A percentile compares a stretch with the other conserved stretches of the same genome.
These are phyloP conservation scores for Knoxdaviesia capensis DNA, from an alignment of 2,329 filamentous ascomycete genomes.

Conservation along the genomic window DNA sequence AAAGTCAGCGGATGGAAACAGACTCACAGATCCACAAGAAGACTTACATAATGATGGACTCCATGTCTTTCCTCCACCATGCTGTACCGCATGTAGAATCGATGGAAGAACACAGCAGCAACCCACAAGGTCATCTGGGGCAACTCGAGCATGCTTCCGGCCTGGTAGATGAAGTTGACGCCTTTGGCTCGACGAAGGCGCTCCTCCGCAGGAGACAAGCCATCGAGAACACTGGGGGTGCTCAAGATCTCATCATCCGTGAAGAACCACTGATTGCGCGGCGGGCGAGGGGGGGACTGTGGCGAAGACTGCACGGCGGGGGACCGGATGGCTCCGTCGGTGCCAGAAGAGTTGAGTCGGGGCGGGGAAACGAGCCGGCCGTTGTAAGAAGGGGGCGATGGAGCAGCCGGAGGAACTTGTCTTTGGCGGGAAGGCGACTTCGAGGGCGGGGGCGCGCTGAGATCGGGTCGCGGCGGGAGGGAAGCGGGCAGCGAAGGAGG, in stretches of 20 bases:
- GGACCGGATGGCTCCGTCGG: constrained; percentile 19
- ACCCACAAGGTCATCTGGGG: constrained; percentile 85
- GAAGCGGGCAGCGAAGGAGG: neutral
- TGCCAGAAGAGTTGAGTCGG: no score
- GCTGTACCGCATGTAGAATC: constrained; percentile 82
- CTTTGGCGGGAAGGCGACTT: constrained; percentile 29
- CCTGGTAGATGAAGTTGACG: constrained; percentile 90
- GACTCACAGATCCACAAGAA: neutral
- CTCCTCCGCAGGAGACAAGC: constrained; percentile 59
- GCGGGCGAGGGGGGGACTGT: constrained; percentile 15
- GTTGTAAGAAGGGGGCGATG: constrained; percentile 36
- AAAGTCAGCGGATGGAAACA: neutral
- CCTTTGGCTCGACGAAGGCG: constrained; percentile 69
- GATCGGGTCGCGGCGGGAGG: neutral
- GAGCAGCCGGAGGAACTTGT: constrained; percentile 39
- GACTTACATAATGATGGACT: constrained; percentile 75
- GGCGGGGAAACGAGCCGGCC: constrained; percentile 5
- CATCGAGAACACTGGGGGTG: constrained; percentile 70
- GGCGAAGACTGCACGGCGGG: constrained; percentile 17
- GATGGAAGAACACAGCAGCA: constrained; percentile 84
- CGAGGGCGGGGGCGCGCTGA: constrained; percentile 13
- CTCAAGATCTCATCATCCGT: constrained; percentile 62
- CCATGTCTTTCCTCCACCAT: constrained; percentile 58
- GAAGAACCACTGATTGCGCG: constrained; percentile 66
- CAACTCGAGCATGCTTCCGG: constrained; percentile 77